Conservation (phyloP, 2,329 filamentous ascomycete genomes). For the Epichloe sylvatica region DNA sequence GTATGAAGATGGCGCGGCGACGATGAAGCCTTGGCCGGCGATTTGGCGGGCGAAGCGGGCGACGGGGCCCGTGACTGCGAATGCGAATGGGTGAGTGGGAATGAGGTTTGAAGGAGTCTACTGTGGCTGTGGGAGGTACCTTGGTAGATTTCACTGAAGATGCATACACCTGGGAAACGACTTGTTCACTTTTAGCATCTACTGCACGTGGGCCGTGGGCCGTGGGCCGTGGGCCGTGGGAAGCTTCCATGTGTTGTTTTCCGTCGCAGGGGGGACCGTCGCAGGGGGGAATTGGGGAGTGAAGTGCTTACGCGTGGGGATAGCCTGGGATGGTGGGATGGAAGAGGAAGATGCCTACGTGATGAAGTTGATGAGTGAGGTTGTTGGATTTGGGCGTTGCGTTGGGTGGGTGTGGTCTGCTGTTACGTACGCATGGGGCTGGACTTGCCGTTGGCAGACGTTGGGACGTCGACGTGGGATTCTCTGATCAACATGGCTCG, state of each 20-base stretch:
- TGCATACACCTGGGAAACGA: constrained; percentile 67
- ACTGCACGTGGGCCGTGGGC: background rate
- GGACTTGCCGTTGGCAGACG: constrained; percentile 38
- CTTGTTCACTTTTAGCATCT: constrained; percentile 23
- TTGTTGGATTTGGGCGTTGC: background rate
- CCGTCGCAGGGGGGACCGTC: no score
- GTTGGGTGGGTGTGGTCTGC: background rate
- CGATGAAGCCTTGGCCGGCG: constrained; percentile 83
- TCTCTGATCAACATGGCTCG: constrained; percentile 37
- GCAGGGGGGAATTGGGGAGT: no score
- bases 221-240: no score
- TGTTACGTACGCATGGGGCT: constrained; percentile 34
- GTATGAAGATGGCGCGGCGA: constrained; percentile 79
- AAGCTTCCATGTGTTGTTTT: no score
- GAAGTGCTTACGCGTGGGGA: constrained; percentile 56
- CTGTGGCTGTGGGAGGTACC: constrained; percentile 34
- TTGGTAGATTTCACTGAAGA: constrained; percentile 95
- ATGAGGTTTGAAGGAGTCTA: no score
- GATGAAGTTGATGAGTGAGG: constrained; percentile 2
- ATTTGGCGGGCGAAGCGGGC: constrained; percentile 83
- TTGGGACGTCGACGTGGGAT: constrained; percentile 35
- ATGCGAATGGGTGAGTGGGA: no score
- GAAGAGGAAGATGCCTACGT: constrained; percentile 64
- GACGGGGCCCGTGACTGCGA: constrained; percentile 73
- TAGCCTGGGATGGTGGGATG: constrained; percentile 76